Base-by-base conservation (phyloP, 139 green algal species). In the Chlamydomonas sphaeroides region DNA sequence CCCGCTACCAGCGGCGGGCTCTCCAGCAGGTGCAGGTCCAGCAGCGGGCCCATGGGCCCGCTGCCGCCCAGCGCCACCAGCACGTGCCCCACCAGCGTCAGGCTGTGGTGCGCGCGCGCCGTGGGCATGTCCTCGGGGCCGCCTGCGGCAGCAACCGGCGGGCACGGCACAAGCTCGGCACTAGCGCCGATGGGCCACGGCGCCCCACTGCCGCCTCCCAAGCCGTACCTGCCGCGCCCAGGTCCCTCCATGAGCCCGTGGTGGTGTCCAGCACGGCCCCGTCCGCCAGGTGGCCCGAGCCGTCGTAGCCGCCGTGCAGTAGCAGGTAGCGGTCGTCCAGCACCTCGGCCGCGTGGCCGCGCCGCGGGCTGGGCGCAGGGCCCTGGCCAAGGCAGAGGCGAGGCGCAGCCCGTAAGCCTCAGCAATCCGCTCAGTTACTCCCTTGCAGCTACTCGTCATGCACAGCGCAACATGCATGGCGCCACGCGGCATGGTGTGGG, bases 221-320 rank as follows among this genome's bases (percentile, higher is more conserved):
- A n/a, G n/a, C 28, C 78, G 28, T 41, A 88, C 86, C 87, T 67
- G 35, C 59, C 35, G 79, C 62, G 1, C 83, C 49, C 53, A 92
- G 41, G 35, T 28, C 33, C 10, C 79, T 68, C 89, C 89, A 92
- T 4, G 28, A 68, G 33, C 56, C 51, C 15, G 77, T 87, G 32
- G 42, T 11, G 1, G 82, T 90, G 81, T 92, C 89, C 41, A 91
- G 86, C 28, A 86, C 68, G 33, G 72, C 82, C 10, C 45, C 79
- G 61, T 91, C 84, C 26, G 30, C 42, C 75, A 92, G 70, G 48
- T 85, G 30, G 6, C 49, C 49, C 3, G 62, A 33, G 14, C 89
- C 89, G 63, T 90, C 71, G 65, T 88, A 93, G 39, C 90, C 90
- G 36, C 90, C 90, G 65, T 90, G 85, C 26, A 93, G 65, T 57